These are phyloP conservation scores for Debaryomyces sp. DNA, from an alignment of 1,139 yeast species.

Conservation along the genomic window DNA sequence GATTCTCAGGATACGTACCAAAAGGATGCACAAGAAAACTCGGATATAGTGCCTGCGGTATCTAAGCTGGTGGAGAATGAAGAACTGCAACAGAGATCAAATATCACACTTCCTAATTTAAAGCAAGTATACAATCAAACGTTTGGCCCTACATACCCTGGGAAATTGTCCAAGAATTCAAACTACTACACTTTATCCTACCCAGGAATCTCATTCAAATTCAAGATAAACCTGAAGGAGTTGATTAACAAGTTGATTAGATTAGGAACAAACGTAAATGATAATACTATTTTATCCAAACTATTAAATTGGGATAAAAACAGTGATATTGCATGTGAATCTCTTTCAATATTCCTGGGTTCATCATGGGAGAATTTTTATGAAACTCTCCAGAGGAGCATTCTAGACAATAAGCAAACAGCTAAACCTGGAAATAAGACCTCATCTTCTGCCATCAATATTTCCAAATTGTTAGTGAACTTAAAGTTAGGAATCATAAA, in stretches of 20 bases:
- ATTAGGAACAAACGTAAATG: conserved; percentile 12
- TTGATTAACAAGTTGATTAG: conserved; percentile 19
- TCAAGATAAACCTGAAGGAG: conserved; percentile 25
- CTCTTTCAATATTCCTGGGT: conserved; percentile 41
- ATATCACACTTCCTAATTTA: conserved; percentile 26
- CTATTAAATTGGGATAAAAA: conserved; percentile 36
- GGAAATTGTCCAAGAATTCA: conserved; percentile 27
- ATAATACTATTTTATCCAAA: conserved; percentile 27
- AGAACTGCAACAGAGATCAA: neutral
- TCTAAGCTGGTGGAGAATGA: neutral
- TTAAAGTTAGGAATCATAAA: conserved; percentile 15
- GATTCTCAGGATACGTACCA: neutral
- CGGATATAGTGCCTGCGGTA: neutral
- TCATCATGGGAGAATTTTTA: conserved; percentile 28
- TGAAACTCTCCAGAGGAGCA: conserved; percentile 28
- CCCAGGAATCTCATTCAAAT: conserved; percentile 57
- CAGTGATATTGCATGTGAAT: conserved; percentile 36
- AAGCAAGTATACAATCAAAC: conserved; percentile 54
- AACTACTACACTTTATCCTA: conserved; percentile 48
- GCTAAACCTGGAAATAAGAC: neutral
- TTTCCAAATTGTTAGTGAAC: conserved; percentile 15
- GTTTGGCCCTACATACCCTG: conserved; percentile 69
- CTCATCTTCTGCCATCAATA: neutral
- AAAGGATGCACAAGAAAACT: neutral
- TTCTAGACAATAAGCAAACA: neutral